Evolutionary conservation across 345 rosid genomes (phyloP).

Genomic region (Noccaea bulbosa): DNA sequence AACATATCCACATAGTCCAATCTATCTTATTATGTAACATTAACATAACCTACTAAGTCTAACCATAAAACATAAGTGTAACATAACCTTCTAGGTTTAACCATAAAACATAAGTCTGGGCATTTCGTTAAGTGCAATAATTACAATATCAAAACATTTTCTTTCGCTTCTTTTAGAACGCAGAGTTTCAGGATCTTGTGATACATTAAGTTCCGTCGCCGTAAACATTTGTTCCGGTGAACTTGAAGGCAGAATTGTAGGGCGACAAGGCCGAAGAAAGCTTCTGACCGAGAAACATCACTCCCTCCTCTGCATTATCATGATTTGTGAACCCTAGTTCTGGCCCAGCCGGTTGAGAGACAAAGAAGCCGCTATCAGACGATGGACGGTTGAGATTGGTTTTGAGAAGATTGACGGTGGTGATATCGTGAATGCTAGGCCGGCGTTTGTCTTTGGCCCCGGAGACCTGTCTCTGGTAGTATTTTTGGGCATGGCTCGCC

Average conservation of each 20-base stretch:
- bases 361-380: constrained; percentile 33
- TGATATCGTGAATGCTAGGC: constrained; percentile 97
- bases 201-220: constrained; percentile 16
- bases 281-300: constrained; percentile 42
- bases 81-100: constrained; percentile 17
- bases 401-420: constrained; percentile 73
- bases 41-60: constrained; percentile 12
- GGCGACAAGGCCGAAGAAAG: constrained; percentile 40
- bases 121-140: constrained; percentile 7
- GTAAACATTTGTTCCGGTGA: constrained; percentile 7
- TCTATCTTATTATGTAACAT: constrained; percentile 31
- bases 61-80: not conserved
- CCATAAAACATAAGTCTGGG: constrained; percentile 12
- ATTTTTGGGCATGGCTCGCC: constrained; percentile 99
- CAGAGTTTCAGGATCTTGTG: constrained; percentile 20
- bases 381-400: constrained; percentile 47
- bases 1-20: constrained; percentile 27
- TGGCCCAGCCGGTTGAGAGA: constrained; percentile 1
- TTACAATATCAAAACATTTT: constrained; percentile 12
- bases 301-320: constrained; percentile 28
- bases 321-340: constrained; percentile 31
- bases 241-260: constrained; percentile 4
- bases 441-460: constrained; percentile 94
- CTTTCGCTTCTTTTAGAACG: constrained; percentile 2
- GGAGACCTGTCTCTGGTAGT: constrained; percentile 82